Evolutionary conservation across 768 basidiomycete species (phyloP), one percentile per base, ranked within the genome.

Genomic region (Mrakia hoshinonis): DNA sequence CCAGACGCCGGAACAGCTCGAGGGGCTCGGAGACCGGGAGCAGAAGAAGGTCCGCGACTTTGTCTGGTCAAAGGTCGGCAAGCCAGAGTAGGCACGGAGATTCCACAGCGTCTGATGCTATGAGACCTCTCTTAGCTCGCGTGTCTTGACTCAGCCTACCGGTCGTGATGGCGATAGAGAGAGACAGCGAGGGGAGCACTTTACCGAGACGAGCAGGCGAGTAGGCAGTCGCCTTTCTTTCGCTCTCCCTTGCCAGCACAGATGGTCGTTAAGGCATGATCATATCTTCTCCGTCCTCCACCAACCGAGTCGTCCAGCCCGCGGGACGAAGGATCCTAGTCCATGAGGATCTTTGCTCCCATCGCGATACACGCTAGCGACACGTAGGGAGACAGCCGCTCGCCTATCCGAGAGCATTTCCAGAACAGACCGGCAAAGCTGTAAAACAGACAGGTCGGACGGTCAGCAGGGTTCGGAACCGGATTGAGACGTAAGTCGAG

Each of bases 371-470:
- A 98, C 20, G 95, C 92, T 18, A 99, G 79, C 7, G 90, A 88
- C 20, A 99, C 96, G 76, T 97, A 98, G 48, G 95, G 96, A 36
- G 95, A 97, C 55, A 99, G 81, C 24, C 96, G 85, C 80, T 98
- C 96, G 64, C 95, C 96, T 83, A 99, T 92, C 64, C 96, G 85
- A 13, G 96, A 95, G 62, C 87, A 90, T 85, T 93, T 99, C 85
- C 90, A 98, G 80, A 97, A 89, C 12, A 97, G 79, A 7, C 95
- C 95, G 31, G 90, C 82, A 79, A 98, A 92, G 5, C 95, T 98
- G 13, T 15, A 1, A 31, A 10, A 6, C 9, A 22, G 24, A 9
- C 10, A 51, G 5, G 20, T 24, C 20, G 20, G 20, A 34, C 24
- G 7, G 46, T 4, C 7, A n/a, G 5, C 1, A 26, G 38, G 60